phyloP scores from a whole-genome alignment of 2,329 filamentous ascomycete species.

The Fusarium temperatum region DNA sequence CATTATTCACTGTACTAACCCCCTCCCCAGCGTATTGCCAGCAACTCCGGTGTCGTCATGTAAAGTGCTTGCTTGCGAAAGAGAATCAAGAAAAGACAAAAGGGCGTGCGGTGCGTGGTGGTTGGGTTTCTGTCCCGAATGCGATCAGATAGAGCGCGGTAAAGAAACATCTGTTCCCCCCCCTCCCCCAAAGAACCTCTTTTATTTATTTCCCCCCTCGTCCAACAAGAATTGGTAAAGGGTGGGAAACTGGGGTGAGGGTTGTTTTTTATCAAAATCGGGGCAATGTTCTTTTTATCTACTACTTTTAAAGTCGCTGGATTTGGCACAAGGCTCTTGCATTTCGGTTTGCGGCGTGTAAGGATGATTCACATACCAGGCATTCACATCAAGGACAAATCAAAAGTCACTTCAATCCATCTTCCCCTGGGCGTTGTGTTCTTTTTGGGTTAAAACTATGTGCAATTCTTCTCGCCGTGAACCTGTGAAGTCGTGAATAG shows the following conservation, averaged over 20 bases:
- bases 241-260: slow-evolving; percentile 10
- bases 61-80: slow-evolving; percentile 65
- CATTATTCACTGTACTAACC: slow-evolving; percentile 43
- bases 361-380: slow-evolving; percentile 60
- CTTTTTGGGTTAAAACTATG: slow-evolving; percentile 7
- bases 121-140: slow-evolving; percentile 45
- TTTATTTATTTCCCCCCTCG: slow-evolving; percentile 1
- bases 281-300: slow-evolving; percentile 38
- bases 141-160: slow-evolving; percentile 48
- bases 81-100: slow-evolving; percentile 43
- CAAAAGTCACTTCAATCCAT: slow-evolving; percentile 46
- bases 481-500: neutral
- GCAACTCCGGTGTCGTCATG: slow-evolving; percentile 99
- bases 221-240: slow-evolving; percentile 9
- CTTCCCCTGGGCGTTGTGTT: slow-evolving; percentile 18
- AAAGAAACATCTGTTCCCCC: slow-evolving; percentile 34
- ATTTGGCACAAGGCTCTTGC: slow-evolving; percentile 57
- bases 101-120: slow-evolving; percentile 35
- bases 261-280: slow-evolving; percentile 16
- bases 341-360: slow-evolving; percentile 64
- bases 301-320: slow-evolving; percentile 49
- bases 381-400: slow-evolving; percentile 60
- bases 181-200: slow-evolving; percentile 31
- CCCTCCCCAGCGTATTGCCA: slow-evolving; percentile 85
- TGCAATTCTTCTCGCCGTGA: slow-evolving; percentile 18